Base-by-base conservation (phyloP, 164 flowering plant species). In the Vitis rotundifolia region DNA sequence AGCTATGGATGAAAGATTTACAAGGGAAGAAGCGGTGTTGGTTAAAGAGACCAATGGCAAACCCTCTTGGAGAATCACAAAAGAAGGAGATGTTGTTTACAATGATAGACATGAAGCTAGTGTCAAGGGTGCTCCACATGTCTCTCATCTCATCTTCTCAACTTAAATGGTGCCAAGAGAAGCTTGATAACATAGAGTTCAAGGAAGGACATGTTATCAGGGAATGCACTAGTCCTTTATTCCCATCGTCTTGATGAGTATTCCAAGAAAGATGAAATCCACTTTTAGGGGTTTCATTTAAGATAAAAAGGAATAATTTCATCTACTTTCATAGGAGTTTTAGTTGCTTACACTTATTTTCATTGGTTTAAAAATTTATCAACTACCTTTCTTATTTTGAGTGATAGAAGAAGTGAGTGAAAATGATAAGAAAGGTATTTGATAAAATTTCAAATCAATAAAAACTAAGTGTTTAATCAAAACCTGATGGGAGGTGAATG, bases 141-240 rank as follows among this genome's bases (percentile, higher is more conserved):
- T 64, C 84, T 28, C 11, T 68, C 14, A 70, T 87, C 29, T 79
- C 87, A 11, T 67, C 84, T 61, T 66, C 80, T 44, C 87, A 87
- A 49, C 83, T 87, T 64, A 74, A 72, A 15, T 87, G 91, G 91
- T 83, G 91, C 65, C 83, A 78, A 67, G 59, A 80, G 9, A 87
- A 84, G 84, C 83, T 87, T 2, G 60, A 68, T 49, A 67, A 55
- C 71, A 71, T 82, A 6, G 69, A 78, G 11, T 77, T 85, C 67
- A 58, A 29, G 11, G 71, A 72, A 56, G 80, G 82, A 10, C 67
- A 63, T 29, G 62, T 82, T 50, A 37, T 53, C 2, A 79, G 83
- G 63, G 47, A 55, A 28, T n/a, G 49, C 62, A 64, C 60, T 12
- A 44, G 29, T 54, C 66, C 65, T 22, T 48, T 80, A 11, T 81